Percentiles rank a stretch among this genome's conserved stretches.
phyloP scores from a whole-genome alignment of 1,284 basidiomycete genomes.

The Phellopilus nigrolimitatus region DNA sequence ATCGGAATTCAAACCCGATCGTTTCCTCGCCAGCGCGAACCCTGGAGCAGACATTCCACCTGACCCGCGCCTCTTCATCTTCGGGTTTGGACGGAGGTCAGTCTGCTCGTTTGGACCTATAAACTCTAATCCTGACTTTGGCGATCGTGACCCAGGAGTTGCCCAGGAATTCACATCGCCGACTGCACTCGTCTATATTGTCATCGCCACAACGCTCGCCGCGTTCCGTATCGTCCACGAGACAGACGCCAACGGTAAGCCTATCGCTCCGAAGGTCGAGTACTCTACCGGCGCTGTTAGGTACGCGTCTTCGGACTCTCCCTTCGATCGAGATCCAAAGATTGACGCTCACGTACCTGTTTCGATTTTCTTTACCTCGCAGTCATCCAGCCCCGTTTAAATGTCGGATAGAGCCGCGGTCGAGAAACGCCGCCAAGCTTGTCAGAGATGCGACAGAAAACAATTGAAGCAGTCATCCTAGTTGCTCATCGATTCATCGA shows the following conservation, averaged over 20 bases:
- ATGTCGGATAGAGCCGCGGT: conserved; percentile 30
- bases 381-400: conserved; percentile 32
- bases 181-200: conserved; percentile 17
- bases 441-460: background rate
- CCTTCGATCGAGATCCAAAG: conserved; percentile 18
- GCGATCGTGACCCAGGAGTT: conserved; percentile 20
- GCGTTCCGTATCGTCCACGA: conserved; percentile 19
- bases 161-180: conserved; percentile 16
- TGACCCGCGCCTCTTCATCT: conserved; percentile 9
- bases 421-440: background rate
- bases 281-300: conserved; percentile 16
- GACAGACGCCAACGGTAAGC: conserved; percentile 5
- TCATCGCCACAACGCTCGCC: conserved; percentile 15
- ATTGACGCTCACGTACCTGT: conserved; percentile 21
- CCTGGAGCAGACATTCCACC: background rate
- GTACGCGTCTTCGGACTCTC: background rate
- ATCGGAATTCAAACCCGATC: conserved; percentile 26
- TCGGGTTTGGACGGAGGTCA: conserved; percentile 10
- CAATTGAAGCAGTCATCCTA: background rate
- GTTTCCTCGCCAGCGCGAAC: conserved; percentile 21
- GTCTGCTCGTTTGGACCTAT: background rate
- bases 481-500: too few species aligned
- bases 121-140: conserved; percentile 18
- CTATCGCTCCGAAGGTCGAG: conserved; percentile 9
- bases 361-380: background rate